A percentile compares a stretch with the other conserved stretches of the same genome.
Conservation (phyloP, 441 rosid genomes). For the Gossypium gossypioides region DNA sequence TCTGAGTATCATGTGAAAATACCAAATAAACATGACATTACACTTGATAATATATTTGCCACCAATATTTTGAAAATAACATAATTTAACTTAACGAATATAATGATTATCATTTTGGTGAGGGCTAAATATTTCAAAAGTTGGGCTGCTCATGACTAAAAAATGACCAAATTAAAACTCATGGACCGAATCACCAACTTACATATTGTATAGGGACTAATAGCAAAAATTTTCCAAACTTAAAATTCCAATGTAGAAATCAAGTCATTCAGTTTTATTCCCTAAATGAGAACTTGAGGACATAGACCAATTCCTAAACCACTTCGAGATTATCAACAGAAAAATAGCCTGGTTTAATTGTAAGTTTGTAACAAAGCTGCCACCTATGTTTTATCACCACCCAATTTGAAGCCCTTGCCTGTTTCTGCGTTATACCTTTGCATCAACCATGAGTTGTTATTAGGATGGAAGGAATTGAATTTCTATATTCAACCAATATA, state of each 20-base stretch:
- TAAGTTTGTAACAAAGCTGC: too few species aligned
- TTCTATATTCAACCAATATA: background rate
- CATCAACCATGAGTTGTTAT: background rate
- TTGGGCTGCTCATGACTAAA: too few species aligned
- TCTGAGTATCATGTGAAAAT: too few species aligned
- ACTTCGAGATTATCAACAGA: background rate
- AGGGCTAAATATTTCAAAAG: too few species aligned
- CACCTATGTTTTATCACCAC: background rate
- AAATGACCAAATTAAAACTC: too few species aligned
- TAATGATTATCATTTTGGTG: too few species aligned
- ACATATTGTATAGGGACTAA: too few species aligned
- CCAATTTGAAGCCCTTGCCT: background rate
- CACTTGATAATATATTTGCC: too few species aligned
- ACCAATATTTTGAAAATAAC: too few species aligned
- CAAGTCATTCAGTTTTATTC: background rate
- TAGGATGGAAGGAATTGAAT: background rate
- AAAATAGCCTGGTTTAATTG: background rate
- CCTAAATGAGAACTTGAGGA: background rate
- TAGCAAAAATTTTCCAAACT: background rate
- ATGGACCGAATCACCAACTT: too few species aligned
- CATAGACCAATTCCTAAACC: background rate
- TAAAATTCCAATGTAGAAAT: background rate
- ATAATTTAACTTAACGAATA: too few species aligned
- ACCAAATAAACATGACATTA: too few species aligned
- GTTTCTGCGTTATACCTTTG: background rate